Evolutionary conservation across 306 rosid species (phyloP).

Genomic region (Urtica urens): DNA sequence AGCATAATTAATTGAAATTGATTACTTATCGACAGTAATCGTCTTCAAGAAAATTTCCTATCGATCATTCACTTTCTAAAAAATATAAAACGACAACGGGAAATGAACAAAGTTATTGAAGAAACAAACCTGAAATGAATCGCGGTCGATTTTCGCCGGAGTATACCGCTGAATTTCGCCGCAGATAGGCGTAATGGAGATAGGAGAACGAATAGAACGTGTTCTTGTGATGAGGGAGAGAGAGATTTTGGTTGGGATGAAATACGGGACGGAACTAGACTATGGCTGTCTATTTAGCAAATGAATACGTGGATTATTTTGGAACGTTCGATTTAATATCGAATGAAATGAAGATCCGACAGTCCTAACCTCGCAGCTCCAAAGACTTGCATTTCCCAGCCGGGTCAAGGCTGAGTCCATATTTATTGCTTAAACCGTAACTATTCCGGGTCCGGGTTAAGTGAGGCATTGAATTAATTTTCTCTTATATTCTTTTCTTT

Average conservation of each 20-base stretch:
- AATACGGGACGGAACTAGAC: not conserved
- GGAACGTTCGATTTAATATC: not conserved
- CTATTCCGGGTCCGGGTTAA: no score
- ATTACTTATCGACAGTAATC: no score
- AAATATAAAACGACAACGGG: not conserved
- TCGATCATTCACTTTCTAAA: not conserved
- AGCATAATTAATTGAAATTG: not conserved
- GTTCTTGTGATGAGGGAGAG: not conserved
- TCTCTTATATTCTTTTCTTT: no score
- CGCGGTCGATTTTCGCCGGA: not conserved
- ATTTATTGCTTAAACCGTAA: no score
- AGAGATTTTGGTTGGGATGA: not conserved
- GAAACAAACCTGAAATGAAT: slow-evolving; percentile 1
- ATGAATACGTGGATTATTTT: not conserved
- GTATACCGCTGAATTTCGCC: not conserved
- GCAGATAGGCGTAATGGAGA: not conserved
- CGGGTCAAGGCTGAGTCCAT: no score
- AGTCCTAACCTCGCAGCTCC: not conserved
- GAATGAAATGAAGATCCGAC: not conserved
- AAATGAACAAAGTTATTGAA: not conserved
- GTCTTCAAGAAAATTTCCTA: not conserved
- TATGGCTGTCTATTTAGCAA: not conserved
- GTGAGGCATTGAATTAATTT: no score
- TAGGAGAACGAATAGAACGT: not conserved
- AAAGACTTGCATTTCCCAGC: no score